phyloP scores from a whole-genome alignment of 768 basidiomycete species.

The Thelephora aurantiotincta region DNA sequence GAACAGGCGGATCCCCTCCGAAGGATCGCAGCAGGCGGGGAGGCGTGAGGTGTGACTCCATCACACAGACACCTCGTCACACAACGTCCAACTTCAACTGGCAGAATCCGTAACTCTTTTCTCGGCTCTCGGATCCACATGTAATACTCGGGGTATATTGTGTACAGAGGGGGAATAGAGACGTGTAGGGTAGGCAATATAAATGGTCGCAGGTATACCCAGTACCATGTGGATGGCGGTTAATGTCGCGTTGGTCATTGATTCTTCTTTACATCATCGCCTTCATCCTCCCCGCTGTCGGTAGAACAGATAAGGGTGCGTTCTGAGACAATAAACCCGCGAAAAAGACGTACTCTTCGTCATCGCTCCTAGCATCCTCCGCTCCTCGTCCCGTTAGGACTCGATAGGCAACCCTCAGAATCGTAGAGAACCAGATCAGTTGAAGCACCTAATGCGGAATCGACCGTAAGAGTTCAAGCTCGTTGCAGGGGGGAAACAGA shows the following conservation, averaged over 20 bases:
- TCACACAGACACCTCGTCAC: no score
- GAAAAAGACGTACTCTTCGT: slow-evolving; percentile 41
- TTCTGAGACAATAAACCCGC: neutral
- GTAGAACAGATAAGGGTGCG: neutral
- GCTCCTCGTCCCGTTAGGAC: slow-evolving; percentile 67
- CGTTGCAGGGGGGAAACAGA: neutral
- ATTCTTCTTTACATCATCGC: slow-evolving; percentile 18
- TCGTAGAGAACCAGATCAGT: slow-evolving; percentile 77
- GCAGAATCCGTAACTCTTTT: no score
- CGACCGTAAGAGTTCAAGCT: slow-evolving; percentile 3
- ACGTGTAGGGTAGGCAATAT: neutral
- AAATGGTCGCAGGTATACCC: slow-evolving; percentile 7
- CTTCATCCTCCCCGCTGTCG: slow-evolving; percentile 15
- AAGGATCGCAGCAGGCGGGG: no score
- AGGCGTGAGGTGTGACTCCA: no score
- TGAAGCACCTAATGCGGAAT: slow-evolving; percentile 43
- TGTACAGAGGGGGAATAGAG: no score
- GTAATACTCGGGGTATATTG: no score
- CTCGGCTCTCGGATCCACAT: no score
- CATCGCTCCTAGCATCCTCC: slow-evolving; percentile 77
- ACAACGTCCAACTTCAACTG: no score
- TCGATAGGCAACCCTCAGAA: slow-evolving; percentile 68
- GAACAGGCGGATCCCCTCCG: no score
- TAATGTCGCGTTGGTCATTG: slow-evolving; percentile 5
- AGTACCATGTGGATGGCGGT: slow-evolving; percentile 5